Conservation (phyloP, 1,139 yeast genomes). For the Blastobotrys proliferans region DNA sequence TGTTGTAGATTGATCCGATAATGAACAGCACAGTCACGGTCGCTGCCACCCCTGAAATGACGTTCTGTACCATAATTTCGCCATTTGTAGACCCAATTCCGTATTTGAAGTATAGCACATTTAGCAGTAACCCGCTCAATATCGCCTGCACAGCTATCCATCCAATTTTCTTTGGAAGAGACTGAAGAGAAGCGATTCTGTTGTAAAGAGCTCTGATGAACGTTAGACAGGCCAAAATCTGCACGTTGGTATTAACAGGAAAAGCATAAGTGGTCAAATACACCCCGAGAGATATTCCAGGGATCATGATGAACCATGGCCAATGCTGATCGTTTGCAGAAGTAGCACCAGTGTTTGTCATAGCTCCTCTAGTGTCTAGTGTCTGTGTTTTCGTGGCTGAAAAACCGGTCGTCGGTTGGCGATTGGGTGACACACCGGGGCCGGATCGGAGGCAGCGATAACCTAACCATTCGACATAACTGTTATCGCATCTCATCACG, state of each 20-base stretch:
- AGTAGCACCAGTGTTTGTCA: too few species aligned
- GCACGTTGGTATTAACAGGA: slow-evolving; percentile 19
- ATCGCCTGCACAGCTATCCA: neutral
- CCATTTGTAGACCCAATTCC: neutral
- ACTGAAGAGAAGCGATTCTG: slow-evolving; percentile 1
- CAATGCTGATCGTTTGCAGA: too few species aligned
- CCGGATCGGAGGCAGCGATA: too few species aligned
- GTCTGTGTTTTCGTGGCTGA: too few species aligned
- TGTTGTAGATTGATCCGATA: too few species aligned
- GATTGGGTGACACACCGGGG: too few species aligned
- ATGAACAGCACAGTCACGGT: slow-evolving; percentile 10
- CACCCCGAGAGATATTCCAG: slow-evolving; percentile 2
- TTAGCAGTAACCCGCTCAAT: neutral
- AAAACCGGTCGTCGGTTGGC: too few species aligned
- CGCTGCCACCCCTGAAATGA: slow-evolving; percentile 9
- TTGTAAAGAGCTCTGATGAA: slow-evolving; percentile 20
- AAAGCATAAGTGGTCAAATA: too few species aligned
- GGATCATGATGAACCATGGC: slow-evolving; percentile 1
- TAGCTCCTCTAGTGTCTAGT: too few species aligned
- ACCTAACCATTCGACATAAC: too few species aligned
- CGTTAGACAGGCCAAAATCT: slow-evolving; percentile 21
- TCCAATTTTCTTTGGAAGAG: neutral
- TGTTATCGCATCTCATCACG: too few species aligned
- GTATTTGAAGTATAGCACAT: neutral
- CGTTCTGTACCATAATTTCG: slow-evolving; percentile 6